Evolutionary conservation across 805 yeast genomes (phyloP), one percentile per base, ranked within the genome.

Genomic region (Schizosaccharomyces octosporus): DNA sequence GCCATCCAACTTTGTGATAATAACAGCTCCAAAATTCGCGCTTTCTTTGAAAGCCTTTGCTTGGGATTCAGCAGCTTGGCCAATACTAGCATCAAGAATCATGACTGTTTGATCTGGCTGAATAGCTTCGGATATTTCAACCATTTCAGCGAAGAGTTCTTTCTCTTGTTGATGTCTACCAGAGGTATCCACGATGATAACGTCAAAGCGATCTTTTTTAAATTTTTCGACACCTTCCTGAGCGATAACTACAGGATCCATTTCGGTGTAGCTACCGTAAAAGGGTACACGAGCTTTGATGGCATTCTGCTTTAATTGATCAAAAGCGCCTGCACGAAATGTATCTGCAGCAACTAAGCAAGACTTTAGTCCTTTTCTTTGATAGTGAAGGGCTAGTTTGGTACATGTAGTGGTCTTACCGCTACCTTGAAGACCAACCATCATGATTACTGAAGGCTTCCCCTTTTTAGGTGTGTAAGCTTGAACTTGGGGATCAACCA

Each of bases 291-390:
- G 81, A 1, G 98, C 94, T 74, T 87, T 87, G 62, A 90, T 87
- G 29, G 98, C 97, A 72, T 90, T 90, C 73, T 90, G 98, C 71
- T 93, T 90, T 73, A 90, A 79, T 76, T 90, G 98, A 73, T 90
- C 98, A 75, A 90, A 90, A 1, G 98, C 98, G 78, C 98, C 98
- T 45, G 98, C 98, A 78, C 98, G 83, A 78, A 90, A 93, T 39
- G 98, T 93, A 76, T 93, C 98, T 1, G 98, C 98, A 80, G 98
- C 93, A 31, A 93, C 97, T 69, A 93, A 76, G 61, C 97, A 97
- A 59, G 87, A 95, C 70, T 88, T 89, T 73, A 83, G 87, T 2
- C 97, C 97, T 69, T 97, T 78, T 69, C 89, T 81, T 69, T 88
- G 90, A 71, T 93, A 93, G 70, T 86, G 89, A 1, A 87, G 95